phyloP scores from a whole-genome alignment of 352 stramenopile species.

The Phytophthora idaei region DNA sequence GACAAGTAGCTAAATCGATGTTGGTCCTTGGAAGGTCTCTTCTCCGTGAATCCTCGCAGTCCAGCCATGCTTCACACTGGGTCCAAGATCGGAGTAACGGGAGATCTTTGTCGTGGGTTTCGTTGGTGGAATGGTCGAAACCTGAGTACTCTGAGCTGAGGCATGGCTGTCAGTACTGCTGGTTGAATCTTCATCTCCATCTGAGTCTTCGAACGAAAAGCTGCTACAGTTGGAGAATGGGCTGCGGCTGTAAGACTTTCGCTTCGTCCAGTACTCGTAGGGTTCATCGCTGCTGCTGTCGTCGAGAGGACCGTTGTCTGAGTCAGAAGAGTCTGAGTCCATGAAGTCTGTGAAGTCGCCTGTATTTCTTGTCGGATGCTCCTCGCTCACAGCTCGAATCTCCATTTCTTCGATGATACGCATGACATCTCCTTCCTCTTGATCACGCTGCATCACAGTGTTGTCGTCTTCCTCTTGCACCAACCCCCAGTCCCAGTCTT shows the following conservation, averaged over 20 bases:
- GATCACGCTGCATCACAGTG: background rate
- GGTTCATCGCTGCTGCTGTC: constrained; percentile 9
- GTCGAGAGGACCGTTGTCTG: background rate
- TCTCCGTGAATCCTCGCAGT: background rate
- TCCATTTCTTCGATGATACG: background rate
- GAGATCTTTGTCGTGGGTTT: background rate
- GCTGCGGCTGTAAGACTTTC: constrained; percentile 11
- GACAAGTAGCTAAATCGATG: constrained; percentile 8
- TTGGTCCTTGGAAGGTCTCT: constrained; percentile 10
- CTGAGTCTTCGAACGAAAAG: constrained; percentile 18
- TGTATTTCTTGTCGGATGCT: background rate
- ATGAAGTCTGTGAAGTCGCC: constrained; percentile 21
- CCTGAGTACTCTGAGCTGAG: background rate
- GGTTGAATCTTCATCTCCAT: constrained; percentile 1
- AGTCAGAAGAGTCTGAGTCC: constrained; percentile 10
- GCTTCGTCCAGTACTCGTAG: constrained; percentile 19
- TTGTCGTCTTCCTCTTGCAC: background rate
- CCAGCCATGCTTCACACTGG: constrained; percentile 2
- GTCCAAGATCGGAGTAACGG: constrained; percentile 9
- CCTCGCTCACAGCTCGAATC: background rate
- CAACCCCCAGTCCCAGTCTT: constrained; percentile 10
- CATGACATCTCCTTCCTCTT: background rate
- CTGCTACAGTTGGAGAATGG: constrained; percentile 25
- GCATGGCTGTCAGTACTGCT: background rate
- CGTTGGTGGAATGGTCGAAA: background rate